Base-by-base conservation (phyloP, 306 rosid species). In the Trichosanthes truncata region DNA sequence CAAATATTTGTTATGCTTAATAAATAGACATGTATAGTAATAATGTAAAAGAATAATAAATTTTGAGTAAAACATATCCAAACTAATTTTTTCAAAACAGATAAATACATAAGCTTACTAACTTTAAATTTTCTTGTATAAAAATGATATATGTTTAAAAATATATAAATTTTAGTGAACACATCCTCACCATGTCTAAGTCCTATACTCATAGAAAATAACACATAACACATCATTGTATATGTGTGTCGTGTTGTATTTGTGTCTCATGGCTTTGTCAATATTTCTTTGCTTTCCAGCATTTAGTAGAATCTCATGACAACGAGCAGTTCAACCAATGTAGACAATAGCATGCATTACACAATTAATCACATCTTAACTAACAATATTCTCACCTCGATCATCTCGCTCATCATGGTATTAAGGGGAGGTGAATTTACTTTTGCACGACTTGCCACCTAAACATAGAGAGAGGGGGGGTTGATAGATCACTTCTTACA, bases 381-480 rank as follows among this genome's bases (percentile, higher is more conserved):
- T 31, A 53, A 8, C 48, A 61, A 23, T 13, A 55, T 36, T 15
- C 36, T 68, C 84, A 94, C 98, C 97, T 92, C 77, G 38, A 83
- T 88, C 55, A 93, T 84, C 82, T 89, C 76, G 26, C 80, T 84
- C 93, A 95, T 85, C 87, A 95, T 81, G 79, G 85, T 75, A 84
- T 62, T 86, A 63, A 95, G 83, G 40, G 97, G 88, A 46, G 96
- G 97, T 33, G 96, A 85, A 76, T 91, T 90, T 31, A 90, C 85
- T 89, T 93, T 95, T 21, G 96, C 99, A 72, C 97, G 96, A 69
- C 97, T 91, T 81, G 99, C 91, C 84, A 95, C 91, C 99, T 95
- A 84, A 61, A 31, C 77, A 43, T 66, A 53, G 48, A 66, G 67
- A 25, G 15, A 31, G 2, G 12, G 23, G 12, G 2, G 5, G 1